These are phyloP conservation scores for Umbelopsis sp. DNA, from an alignment of 192 early-diverging fungal species.

Conservation along the genomic window DNA sequence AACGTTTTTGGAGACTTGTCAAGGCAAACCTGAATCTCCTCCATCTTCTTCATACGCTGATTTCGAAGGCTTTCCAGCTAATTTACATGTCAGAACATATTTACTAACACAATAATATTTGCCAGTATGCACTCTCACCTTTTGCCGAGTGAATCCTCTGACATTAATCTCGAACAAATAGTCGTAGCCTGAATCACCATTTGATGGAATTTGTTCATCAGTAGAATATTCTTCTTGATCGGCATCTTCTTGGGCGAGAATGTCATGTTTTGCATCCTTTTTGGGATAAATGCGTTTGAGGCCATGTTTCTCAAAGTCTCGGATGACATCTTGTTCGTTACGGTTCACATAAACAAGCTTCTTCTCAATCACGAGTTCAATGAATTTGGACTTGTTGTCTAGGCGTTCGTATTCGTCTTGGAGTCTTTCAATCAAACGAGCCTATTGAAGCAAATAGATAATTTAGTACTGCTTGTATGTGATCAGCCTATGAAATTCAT, in stretches of 20 bases:
- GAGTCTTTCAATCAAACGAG: slow-evolving; percentile 60
- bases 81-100: not conserved
- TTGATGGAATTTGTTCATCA: slow-evolving; percentile 1
- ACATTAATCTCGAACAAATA: slow-evolving; percentile 91
- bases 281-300: slow-evolving; percentile 65
- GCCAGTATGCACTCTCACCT: slow-evolving; percentile 41
- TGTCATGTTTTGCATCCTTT: slow-evolving; percentile 30
- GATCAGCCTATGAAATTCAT: slow-evolving; percentile 6
- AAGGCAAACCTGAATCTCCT: slow-evolving; percentile 67
- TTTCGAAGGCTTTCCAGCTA: slow-evolving; percentile 74
- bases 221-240: slow-evolving; percentile 38
- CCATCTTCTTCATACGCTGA: slow-evolving; percentile 66
- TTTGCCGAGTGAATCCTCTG: slow-evolving; percentile 88
- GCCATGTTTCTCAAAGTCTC: slow-evolving; percentile 67
- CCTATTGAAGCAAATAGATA: not conserved
- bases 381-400: slow-evolving; percentile 88
- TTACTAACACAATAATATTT: not conserved
- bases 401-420: slow-evolving; percentile 66
- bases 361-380: slow-evolving; percentile 85
- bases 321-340: slow-evolving; percentile 76
- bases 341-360: slow-evolving; percentile 83
- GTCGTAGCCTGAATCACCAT: slow-evolving; percentile 63
- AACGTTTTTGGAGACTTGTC: slow-evolving; percentile 69
- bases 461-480: slow-evolving; percentile 18
- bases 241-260: slow-evolving; percentile 40